These are phyloP conservation scores for Penicillium robsamsonii DNA, from an alignment of 495 filamentous ascomycete species.

Conservation along the genomic window DNA sequence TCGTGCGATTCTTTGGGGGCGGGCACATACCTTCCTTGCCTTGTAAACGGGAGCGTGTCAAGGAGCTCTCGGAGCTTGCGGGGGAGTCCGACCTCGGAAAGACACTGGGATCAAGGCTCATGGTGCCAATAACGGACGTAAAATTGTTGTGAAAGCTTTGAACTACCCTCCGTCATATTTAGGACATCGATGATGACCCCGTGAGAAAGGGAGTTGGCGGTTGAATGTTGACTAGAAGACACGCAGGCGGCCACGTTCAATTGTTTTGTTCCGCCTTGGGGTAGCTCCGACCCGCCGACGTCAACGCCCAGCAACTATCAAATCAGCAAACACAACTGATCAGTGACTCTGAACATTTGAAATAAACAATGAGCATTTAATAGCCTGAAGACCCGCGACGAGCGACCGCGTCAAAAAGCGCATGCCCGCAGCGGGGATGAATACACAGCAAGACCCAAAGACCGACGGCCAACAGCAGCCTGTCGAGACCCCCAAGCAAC, in stretches of 20 bases:
- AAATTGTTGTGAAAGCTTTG: conserved; percentile 23
- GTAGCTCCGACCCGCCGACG: conserved; percentile 23
- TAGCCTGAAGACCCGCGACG: conserved; percentile 20
- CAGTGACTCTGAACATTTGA: background rate
- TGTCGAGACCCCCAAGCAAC: conserved; percentile 9
- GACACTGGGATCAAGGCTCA: conserved; percentile 69
- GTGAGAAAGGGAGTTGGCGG: conserved; percentile 14
- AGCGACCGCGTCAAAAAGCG: conserved; percentile 26
- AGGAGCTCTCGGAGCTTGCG: conserved; percentile 72
- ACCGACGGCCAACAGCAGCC: conserved; percentile 15
- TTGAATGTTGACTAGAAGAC: conserved; percentile 23
- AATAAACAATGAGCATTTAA: conserved; percentile 17
- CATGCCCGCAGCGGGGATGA: conserved; percentile 30
- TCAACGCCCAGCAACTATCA: conserved; percentile 16
- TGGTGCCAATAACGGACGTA: conserved; percentile 44
- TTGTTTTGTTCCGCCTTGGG: conserved; percentile 32
- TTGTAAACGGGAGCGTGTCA: conserved; percentile 58
- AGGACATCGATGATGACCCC: conserved; percentile 24
- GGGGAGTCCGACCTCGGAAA: conserved; percentile 69
- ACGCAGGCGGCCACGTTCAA: conserved; percentile 33
- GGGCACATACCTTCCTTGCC: conserved; percentile 48
- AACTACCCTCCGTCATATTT: conserved; percentile 41
- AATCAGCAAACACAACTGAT: background rate
- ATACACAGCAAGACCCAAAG: conserved; percentile 11
- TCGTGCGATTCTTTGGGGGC: background rate